These are phyloP conservation scores for Plasmodium knowlesi DNA, from an alignment of 169 alveolate genomes.

Conservation along the genomic window DNA sequence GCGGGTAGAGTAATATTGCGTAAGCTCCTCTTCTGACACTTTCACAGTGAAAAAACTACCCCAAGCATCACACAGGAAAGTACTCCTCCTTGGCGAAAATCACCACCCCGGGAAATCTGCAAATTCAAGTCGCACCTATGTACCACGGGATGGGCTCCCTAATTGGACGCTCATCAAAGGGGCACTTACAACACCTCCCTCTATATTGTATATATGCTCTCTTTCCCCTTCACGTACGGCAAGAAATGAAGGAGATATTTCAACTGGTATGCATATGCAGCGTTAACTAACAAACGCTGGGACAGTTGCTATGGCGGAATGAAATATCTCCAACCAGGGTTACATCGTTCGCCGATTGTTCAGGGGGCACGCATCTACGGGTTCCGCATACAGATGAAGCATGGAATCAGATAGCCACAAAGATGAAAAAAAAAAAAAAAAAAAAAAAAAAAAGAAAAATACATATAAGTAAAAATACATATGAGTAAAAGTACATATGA, in stretches of 20 bases:
- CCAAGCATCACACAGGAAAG: not conserved
- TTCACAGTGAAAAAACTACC: not conserved
- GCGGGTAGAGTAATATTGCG: not conserved
- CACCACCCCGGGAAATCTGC: not conserved
- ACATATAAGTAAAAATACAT: no score
- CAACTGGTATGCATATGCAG: not conserved
- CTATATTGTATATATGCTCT: not conserved
- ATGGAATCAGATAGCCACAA: not conserved
- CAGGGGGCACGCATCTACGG: not conserved
- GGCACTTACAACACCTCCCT: no score
- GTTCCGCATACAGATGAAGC: not conserved
- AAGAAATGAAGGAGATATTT: not conserved
- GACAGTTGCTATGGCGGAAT: not conserved
- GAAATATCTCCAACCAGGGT: not conserved
- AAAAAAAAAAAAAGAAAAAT: no score
- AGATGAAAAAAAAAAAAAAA: not conserved
- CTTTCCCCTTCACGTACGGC: not conserved
- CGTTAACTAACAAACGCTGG: not conserved
- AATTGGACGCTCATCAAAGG: not conserved
- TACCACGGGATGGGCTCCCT: not conserved
- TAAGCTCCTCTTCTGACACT: not conserved
- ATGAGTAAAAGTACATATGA: no score
- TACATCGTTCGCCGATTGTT: not conserved
- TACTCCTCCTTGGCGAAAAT: not conserved
- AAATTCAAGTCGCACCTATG: not conserved